phyloP scores from a whole-genome alignment of 345 rosid species.

The Aquilaria malaccensis region DNA sequence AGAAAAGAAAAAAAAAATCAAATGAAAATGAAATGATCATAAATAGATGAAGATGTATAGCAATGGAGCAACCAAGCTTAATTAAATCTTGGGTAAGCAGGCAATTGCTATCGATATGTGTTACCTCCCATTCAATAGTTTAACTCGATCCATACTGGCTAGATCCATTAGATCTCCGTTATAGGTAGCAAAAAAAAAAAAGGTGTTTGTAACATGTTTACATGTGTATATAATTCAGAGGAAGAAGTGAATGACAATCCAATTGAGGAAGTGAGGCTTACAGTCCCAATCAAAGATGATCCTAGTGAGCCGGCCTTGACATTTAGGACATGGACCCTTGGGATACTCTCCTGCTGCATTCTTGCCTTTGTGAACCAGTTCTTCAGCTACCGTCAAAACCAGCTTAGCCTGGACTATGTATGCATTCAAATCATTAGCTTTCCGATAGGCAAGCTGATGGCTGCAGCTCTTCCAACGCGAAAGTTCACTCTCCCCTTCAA shows the following conservation, averaged over 20 bases:
- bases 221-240: neutral
- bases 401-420: conserved; percentile 15
- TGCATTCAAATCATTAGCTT: conserved; percentile 36
- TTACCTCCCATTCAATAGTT: too few relatives aligned
- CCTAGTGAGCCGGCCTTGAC: conserved; percentile 28
- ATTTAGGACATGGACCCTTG: conserved; percentile 41
- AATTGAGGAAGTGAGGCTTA: conserved; percentile 29
- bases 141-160: too few relatives aligned
- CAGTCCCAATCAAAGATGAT: conserved; percentile 34
- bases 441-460: conserved; percentile 40
- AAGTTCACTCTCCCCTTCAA: conserved; percentile 21
- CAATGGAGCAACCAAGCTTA: too few relatives aligned
- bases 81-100: too few relatives aligned
- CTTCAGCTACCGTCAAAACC: conserved; percentile 28
- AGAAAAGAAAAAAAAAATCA: too few relatives aligned
- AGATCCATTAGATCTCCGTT: too few relatives aligned
- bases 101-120: too few relatives aligned
- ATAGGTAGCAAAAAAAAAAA: too few relatives aligned
- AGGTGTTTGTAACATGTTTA: too few relatives aligned
- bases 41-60: too few relatives aligned
- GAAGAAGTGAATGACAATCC: conserved; percentile 23
- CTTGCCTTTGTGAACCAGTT: conserved; percentile 32
- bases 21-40: too few relatives aligned
- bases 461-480: conserved; percentile 21
- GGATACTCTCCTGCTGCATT: conserved; percentile 20